phyloP scores from a whole-genome alignment of 2,329 filamentous ascomycete genomes.

The Colletotrichum sp. region DNA sequence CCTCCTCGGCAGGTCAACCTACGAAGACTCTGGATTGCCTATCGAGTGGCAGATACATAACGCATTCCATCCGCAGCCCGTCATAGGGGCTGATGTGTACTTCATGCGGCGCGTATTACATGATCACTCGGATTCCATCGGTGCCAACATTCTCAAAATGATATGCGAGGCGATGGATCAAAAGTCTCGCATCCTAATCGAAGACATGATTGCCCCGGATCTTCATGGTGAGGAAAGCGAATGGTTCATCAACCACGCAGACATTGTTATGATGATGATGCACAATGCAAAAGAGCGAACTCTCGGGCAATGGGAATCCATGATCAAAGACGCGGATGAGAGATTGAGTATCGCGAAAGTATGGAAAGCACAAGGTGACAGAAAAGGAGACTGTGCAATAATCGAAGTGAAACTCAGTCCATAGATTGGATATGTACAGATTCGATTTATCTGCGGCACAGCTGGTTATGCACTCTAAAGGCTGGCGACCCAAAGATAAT shows the following conservation, averaged over 20 bases:
- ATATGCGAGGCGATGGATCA: not conserved
- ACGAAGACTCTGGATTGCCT: not conserved
- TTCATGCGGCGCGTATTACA: not conserved
- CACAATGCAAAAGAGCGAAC: not conserved
- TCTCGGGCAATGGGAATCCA: not conserved
- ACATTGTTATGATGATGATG: not conserved
- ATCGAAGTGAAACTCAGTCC: not conserved
- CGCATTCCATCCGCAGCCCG: not conserved
- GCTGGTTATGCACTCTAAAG: not conserved
- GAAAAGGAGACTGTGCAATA: not conserved
- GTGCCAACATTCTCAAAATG: not conserved
- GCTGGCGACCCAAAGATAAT: accelerated
- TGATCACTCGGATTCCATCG: not conserved
- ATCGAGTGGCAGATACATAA: not conserved
- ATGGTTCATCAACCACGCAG: not conserved
- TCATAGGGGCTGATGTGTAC: not conserved
- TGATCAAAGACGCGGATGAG: not conserved
- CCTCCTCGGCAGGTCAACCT: not conserved
- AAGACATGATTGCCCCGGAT: not conserved
- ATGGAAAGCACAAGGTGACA: not conserved
- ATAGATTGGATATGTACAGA: not conserved
- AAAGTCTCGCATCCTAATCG: not conserved
- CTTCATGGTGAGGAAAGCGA: not conserved
- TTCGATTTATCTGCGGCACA: not conserved
- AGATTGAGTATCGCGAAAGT: not conserved